Conservation (phyloP, 768 basidiomycete genomes). For the Coprinellus aureogranulatus region DNA sequence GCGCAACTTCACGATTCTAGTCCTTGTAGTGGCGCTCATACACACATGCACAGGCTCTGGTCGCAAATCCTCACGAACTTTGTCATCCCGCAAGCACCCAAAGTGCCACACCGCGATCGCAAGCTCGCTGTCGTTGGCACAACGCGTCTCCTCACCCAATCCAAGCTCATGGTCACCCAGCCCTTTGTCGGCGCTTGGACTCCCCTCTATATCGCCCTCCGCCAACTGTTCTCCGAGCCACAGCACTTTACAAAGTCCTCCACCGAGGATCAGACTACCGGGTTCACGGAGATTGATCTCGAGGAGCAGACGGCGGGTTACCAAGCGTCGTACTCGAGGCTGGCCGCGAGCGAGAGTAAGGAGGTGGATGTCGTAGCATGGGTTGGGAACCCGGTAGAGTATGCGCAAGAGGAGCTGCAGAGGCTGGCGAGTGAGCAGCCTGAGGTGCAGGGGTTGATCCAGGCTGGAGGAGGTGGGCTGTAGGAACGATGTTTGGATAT, state of each 20-base stretch:
- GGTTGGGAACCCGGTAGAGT: slow-evolving; percentile 54
- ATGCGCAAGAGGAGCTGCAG: slow-evolving; percentile 46
- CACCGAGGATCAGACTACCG: slow-evolving; percentile 50
- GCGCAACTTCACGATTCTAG: too few relatives aligned
- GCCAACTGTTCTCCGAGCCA: slow-evolving; percentile 75
- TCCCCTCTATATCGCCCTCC: slow-evolving; percentile 61
- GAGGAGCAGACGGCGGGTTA: slow-evolving; percentile 91
- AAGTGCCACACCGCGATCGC: slow-evolving; percentile 77
- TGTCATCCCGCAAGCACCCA: slow-evolving; percentile 75
- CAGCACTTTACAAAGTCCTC: slow-evolving; percentile 56
- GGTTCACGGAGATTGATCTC: slow-evolving; percentile 76
- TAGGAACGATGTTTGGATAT: too few relatives aligned
- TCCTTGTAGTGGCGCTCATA: background rate
- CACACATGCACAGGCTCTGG: slow-evolving; percentile 53
- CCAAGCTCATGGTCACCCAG: slow-evolving; percentile 63
- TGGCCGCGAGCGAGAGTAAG: slow-evolving; percentile 73
- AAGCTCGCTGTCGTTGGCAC: slow-evolving; percentile 83
- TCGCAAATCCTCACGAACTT: slow-evolving; percentile 74
- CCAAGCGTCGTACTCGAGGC: slow-evolving; percentile 89
- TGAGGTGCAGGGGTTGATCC: too few relatives aligned
- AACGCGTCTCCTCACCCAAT: slow-evolving; percentile 74
- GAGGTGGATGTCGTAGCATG: slow-evolving; percentile 62
- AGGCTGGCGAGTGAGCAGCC: slow-evolving; percentile 22
- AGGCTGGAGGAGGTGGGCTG: too few relatives aligned
- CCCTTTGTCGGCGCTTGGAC: slow-evolving; percentile 71